These are phyloP conservation scores for Barnettozyma vustinii DNA, from an alignment of 805 yeast species.

Conservation along the genomic window DNA sequence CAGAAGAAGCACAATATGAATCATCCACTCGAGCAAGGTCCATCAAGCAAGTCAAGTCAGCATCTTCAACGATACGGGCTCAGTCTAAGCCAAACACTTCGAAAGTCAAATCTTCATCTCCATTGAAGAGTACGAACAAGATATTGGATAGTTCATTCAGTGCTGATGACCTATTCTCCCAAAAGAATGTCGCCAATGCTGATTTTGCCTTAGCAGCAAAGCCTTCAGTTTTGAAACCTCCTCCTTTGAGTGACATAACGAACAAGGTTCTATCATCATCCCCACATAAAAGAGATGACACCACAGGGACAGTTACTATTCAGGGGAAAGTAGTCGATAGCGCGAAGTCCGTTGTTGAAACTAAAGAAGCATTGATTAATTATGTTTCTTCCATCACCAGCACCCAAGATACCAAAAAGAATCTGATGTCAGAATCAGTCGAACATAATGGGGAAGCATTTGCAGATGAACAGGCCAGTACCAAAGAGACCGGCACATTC, in stretches of 20 bases:
- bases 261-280: background rate
- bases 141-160: slow-evolving; percentile 23
- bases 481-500: background rate
- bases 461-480: background rate
- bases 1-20: slow-evolving; percentile 15
- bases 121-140: slow-evolving; percentile 13
- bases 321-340: background rate
- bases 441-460: background rate
- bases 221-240: background rate
- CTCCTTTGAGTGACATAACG: slow-evolving; percentile 4
- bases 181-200: slow-evolving; percentile 9
- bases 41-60: background rate
- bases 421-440: background rate
- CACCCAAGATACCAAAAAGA: background rate
- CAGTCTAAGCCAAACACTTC: slow-evolving; percentile 5
- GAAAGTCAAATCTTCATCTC: background rate
- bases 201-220: background rate
- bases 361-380: background rate
- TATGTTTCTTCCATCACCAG: background rate
- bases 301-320: background rate
- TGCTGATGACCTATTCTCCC: slow-evolving; percentile 17
- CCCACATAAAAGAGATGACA: background rate
- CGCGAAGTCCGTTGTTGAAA: background rate
- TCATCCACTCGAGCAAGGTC: slow-evolving; percentile 10
- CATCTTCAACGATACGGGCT: slow-evolving; percentile 1